Conservation (phyloP, 192 early-diverging fungal species). For the Backusella parvicylindrica region DNA sequence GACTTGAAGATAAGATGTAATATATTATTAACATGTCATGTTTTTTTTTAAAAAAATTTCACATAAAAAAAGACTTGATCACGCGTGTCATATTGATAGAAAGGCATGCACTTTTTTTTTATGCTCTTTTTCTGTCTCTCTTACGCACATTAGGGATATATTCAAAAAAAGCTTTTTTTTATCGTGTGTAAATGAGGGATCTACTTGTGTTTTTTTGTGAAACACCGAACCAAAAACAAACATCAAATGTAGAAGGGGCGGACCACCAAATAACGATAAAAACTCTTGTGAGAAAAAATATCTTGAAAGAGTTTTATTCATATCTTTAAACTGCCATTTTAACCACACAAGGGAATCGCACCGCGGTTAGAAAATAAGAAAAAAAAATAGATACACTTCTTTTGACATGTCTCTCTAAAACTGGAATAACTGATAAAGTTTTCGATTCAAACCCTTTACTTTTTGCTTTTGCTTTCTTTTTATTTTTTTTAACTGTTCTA, state of each 20-base stretch:
- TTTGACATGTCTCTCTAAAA: neutral
- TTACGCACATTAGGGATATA: neutral
- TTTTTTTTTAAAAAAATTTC: neutral
- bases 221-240: slow-evolving; percentile 1
- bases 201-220: neutral
- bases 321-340: neutral
- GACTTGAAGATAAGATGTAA: too few species aligned
- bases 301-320: neutral
- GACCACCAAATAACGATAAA: neutral
- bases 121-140: neutral
- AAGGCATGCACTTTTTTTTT: neutral
- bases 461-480: neutral
- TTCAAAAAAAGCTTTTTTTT: neutral
- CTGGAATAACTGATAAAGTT: neutral
- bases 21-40: neutral
- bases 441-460: neutral
- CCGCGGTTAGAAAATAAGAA: neutral
- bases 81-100: neutral
- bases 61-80: neutral
- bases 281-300: neutral
- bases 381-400: neutral
- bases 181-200: neutral
- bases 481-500: neutral
- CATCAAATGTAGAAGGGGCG: neutral
- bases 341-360: slow-evolving; percentile 2